Percentiles rank a stretch among this genome's conserved stretches.
These are phyloP conservation scores for Erigeron canadensis DNA, from an alignment of 129 eudicot genomes.

Conservation along the genomic window DNA sequence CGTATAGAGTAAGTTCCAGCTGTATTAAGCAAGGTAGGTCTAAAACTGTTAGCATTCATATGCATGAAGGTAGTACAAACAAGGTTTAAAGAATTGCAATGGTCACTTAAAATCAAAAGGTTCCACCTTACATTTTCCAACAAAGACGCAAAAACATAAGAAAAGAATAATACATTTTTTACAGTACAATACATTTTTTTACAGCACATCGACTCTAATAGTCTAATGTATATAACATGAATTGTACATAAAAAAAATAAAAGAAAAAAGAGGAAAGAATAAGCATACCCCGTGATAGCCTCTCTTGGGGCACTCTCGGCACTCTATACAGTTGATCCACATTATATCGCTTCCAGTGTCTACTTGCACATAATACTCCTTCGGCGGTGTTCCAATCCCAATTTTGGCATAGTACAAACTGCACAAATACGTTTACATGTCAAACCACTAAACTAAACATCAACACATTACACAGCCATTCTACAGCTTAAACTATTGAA, in stretches of 20 bases:
- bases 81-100: slow-evolving; percentile 4
- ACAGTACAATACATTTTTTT: too few species aligned
- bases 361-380: slow-evolving; percentile 55
- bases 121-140: neutral
- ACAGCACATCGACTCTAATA: neutral
- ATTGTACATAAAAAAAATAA: neutral
- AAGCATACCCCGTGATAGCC: slow-evolving; percentile 45
- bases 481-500: neutral
- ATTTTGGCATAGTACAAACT: slow-evolving; percentile 88
- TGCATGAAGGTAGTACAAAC: neutral
- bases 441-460: slow-evolving; percentile 9
- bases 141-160: neutral
- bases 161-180: neutral
- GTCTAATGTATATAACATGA: slow-evolving; percentile 8
- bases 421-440: slow-evolving; percentile 12
- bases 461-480: slow-evolving; percentile 1
- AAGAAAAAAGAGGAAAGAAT: too few species aligned
- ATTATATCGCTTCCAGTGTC: slow-evolving; percentile 63
- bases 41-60: slow-evolving; percentile 25
- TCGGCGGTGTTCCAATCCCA: slow-evolving; percentile 87
- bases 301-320: slow-evolving; percentile 48
- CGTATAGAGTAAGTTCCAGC: slow-evolving; percentile 76
- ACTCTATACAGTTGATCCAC: slow-evolving; percentile 54
- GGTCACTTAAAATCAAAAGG: neutral
- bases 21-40: slow-evolving; percentile 40